A percentile compares a stretch with the other conserved stretches of the same genome.
These are phyloP conservation scores for Eimeria tenella DNA, from an alignment of 169 alveolate genomes.

Conservation along the genomic window DNA sequence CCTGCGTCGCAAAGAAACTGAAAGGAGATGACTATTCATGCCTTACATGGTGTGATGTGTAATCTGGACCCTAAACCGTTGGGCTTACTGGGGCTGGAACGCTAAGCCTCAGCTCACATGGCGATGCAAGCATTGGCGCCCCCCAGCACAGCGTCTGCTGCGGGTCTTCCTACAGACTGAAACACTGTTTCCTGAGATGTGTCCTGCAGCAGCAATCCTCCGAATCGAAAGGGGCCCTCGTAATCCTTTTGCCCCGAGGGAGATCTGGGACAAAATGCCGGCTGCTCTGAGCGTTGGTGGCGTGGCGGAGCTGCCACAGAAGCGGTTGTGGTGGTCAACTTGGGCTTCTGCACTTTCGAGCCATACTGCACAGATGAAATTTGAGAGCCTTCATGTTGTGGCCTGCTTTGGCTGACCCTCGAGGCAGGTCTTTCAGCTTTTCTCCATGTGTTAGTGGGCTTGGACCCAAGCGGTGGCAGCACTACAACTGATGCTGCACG, in stretches of 20 bases:
- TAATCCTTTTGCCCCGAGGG: background rate
- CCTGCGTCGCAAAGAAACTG: background rate
- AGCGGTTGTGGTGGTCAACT: background rate
- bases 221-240: constrained; percentile 34
- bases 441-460: background rate
- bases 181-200: background rate
- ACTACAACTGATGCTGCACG: background rate
- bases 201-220: background rate
- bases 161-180: constrained; percentile 18
- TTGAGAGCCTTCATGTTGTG: background rate
- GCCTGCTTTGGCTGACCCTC: background rate
- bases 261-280: background rate
- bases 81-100: background rate
- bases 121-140: constrained; percentile 42
- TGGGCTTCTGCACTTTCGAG: too few relatives aligned
- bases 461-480: constrained; percentile 24
- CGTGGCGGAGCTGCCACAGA: background rate
- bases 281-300: background rate
- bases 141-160: constrained; percentile 48
- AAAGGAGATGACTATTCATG: background rate
- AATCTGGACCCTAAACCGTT: background rate
- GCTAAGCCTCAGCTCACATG: constrained; percentile 48
- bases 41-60: background rate
- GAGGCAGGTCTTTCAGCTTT: background rate
- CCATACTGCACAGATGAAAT: background rate